Base-by-base conservation (phyloP, 1,284 basidiomycete species). In the Cutaneotrichosporon cavernicola region DNA sequence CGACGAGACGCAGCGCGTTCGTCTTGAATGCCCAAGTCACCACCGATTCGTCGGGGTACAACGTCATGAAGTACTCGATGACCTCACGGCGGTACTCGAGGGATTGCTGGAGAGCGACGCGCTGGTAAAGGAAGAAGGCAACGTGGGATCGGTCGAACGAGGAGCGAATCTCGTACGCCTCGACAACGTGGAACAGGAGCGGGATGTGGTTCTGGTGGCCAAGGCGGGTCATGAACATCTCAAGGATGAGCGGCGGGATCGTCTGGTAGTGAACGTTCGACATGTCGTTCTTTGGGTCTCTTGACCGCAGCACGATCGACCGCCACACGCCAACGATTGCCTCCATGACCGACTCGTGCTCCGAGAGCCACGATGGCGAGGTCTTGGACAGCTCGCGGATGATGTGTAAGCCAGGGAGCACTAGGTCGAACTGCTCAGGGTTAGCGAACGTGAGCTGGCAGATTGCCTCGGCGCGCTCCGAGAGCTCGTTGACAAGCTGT, bases 101-200 rank as follows among this genome's bases (percentile, higher is more conserved):
- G 36, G 80, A 77, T 34, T 82, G 81, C 65, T 81, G 81, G 43
- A 84, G 74, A 6, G 93, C 90, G 40, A 97, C 89, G 70, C 92
- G 90, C 36, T 86, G 83, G 76, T 96, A 96, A 21, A 99, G 85
- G 83, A 98, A 98, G 66, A 90, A 88, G 0, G 90, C 89, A n/a
- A 91, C 83, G 58, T 84, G 85, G 32, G 91, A 87, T 49, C 92
- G 83, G 75, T 99, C 94, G 75, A 95, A 87, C 4, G 91, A 88
- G 14, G 90, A 85, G 65, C 88, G 86, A 69, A 90, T 89, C 36
- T 90, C 89, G 82, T 90, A 97, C 49, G 94, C 83, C 40, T 89
- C 87, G 57, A 92, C 87, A 49, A 98, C 83, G 63, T 97, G 92
- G 76, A 97, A 94, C 46, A 98, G 83, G 3, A 97, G 83, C 72